Evolutionary conservation across 2,329 filamentous ascomycete genomes (phyloP), one percentile per base, ranked within the genome.

Genomic region (Dactylellina haptotyla): DNA sequence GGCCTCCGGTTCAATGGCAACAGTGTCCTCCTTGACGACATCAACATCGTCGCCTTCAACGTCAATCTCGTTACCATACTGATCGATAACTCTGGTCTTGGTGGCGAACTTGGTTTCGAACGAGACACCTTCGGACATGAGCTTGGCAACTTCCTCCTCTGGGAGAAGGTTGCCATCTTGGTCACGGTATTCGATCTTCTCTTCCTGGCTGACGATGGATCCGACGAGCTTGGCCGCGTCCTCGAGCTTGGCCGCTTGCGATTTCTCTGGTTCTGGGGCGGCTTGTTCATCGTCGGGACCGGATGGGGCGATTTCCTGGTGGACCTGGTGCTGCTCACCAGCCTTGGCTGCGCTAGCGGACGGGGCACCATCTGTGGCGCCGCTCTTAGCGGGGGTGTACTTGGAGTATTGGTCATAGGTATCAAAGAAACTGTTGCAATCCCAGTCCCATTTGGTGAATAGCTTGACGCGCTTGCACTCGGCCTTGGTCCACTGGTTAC

Each of bases 61-160:
- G 9, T 80, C 80, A n/a, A 97, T 82, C 79, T 96, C 91, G 76
- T 93, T 92, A 71, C 93, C 95, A 45, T 88, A 81, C 58, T 87
- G 87, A 81, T 97, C 92, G 41, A 97, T 85, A 64, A 98, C 82
- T 67, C 92, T 89, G 6, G 93, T 97, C 76, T 91, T 87, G n/a
- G 94, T 97, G 84, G 98, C 94, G 80, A 97, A 97, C 77, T 90
- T 90, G 10, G 95, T 98, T 83, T 96, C 89, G 83, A 99, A 97
- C 78, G 92, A 92, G 71, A 98, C 93, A 82, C 97, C 96, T 78
- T 94, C 95, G 81, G 94, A 87, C 25, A 65, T 26, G 30, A 99
- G 87, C 18, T 87, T 87, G 78, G 90, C 87, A 70, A 99, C 93
- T 80, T 97, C 87, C 79, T 93, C 90, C 62, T 90, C 88, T 79